These are phyloP conservation scores for Globisporangium acanthophoron DNA, from an alignment of 352 stramenopile species.

Conservation along the genomic window DNA sequence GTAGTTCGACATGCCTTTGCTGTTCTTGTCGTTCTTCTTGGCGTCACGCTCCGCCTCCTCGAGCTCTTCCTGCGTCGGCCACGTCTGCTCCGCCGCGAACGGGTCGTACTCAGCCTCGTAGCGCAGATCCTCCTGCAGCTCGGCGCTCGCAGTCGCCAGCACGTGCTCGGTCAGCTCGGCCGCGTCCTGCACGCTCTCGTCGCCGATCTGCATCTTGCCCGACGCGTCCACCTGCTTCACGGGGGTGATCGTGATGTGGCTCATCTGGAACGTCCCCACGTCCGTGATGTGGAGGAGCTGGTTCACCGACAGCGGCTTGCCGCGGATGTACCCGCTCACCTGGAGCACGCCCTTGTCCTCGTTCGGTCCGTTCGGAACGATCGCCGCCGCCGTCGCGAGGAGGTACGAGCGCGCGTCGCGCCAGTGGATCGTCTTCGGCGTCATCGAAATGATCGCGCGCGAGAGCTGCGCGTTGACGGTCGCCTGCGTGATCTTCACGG, in stretches of 20 bases:
- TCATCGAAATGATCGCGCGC: slow-evolving; percentile 75
- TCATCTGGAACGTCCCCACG: slow-evolving; percentile 92
- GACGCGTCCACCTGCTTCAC: slow-evolving; percentile 39
- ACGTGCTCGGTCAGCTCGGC: slow-evolving; percentile 21
- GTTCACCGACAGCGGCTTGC: slow-evolving; percentile 92
- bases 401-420: slow-evolving; percentile 86
- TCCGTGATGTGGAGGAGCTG: slow-evolving; percentile 96
- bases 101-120: slow-evolving; percentile 90
- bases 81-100: slow-evolving; percentile 97
- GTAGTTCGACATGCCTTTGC: slow-evolving; percentile 88
- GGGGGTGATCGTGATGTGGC: slow-evolving; percentile 47
- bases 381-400: slow-evolving; percentile 59
- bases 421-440: slow-evolving; percentile 85
- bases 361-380: slow-evolving; percentile 50
- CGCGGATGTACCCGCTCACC: slow-evolving; percentile 95
- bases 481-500: slow-evolving; percentile 69
- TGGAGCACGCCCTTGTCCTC: slow-evolving; percentile 64
- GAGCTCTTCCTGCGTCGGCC: slow-evolving; percentile 94
- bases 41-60: slow-evolving; percentile 72
- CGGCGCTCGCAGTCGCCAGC: slow-evolving; percentile 58
- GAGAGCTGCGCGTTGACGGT: slow-evolving; percentile 79
- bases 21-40: slow-evolving; percentile 42
- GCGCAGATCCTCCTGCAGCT: slow-evolving; percentile 74
- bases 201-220: slow-evolving; percentile 31
- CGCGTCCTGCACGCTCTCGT: slow-evolving; percentile 21